Conservation (phyloP, 106 monocot species). For the Dactylorhiza incarnata region DNA sequence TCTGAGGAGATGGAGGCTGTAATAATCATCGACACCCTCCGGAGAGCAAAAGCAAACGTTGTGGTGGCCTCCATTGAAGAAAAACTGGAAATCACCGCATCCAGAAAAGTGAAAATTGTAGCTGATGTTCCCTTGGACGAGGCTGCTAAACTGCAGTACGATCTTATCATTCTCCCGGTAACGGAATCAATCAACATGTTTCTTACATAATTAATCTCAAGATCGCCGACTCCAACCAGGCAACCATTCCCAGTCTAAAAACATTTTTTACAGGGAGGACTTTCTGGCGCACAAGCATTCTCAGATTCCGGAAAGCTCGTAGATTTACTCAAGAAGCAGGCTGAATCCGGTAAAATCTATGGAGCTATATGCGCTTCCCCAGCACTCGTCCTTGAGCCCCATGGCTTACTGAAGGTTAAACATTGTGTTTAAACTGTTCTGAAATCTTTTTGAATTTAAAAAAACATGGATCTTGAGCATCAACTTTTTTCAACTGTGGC, state of each 20-base stretch:
- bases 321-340: conserved; percentile 56
- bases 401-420: conserved; percentile 68
- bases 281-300: conserved; percentile 57
- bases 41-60: conserved; percentile 66
- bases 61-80: conserved; percentile 74
- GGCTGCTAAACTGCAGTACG: conserved; percentile 47
- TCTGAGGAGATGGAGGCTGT: conserved; percentile 89
- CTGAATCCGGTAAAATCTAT: conserved; percentile 47
- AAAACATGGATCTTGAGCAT: not conserved
- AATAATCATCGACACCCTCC: conserved; percentile 77
- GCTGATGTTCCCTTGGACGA: conserved; percentile 75
- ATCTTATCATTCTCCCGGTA: conserved; percentile 84
- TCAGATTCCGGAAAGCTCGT: conserved; percentile 63
- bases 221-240: not conserved
- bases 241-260: not conserved
- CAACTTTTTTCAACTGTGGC: conserved; percentile 1
- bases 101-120: conserved; percentile 73
- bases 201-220: not conserved
- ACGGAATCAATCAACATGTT: conserved; percentile 12
- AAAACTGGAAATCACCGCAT: conserved; percentile 71
- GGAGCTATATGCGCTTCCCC: conserved; percentile 89
- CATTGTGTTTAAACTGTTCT: not conserved
- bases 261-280: conserved; percentile 41
- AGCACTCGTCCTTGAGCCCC: conserved; percentile 68
- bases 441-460: not conserved